Evolutionary conservation across 306 rosid species (phyloP).

Genomic region (Vachellia pachyceras): DNA sequence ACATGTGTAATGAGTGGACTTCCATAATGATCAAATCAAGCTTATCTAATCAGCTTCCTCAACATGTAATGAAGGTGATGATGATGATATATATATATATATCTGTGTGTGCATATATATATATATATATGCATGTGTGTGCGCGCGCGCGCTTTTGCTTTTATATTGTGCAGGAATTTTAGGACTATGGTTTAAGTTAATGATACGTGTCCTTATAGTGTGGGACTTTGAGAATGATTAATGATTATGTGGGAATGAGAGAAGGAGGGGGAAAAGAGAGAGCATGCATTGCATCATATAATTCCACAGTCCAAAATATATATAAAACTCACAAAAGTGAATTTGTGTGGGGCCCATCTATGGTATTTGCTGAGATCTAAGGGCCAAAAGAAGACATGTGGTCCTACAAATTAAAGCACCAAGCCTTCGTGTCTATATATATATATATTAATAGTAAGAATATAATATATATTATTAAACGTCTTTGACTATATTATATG

Average conservation of each 20-base stretch:
- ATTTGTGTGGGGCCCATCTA: slow-evolving; percentile 56
- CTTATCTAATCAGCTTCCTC: slow-evolving; percentile 51
- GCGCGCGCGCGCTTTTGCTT: slow-evolving; percentile 59
- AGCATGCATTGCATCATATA: slow-evolving; percentile 17
- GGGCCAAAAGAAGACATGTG: slow-evolving; percentile 40
- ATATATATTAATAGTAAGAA: background rate
- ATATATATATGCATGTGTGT: background rate
- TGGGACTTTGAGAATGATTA: slow-evolving; percentile 73
- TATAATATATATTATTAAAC: slow-evolving; percentile 12
- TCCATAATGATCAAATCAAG: slow-evolving; percentile 54
- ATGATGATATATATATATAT: background rate
- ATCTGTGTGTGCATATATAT: background rate
- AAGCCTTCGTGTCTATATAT: slow-evolving; percentile 25
- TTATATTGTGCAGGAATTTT: slow-evolving; percentile 51
- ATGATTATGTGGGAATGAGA: slow-evolving; percentile 67
- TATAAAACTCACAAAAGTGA: background rate
- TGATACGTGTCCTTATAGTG: slow-evolving; percentile 51
- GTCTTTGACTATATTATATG: slow-evolving; percentile 44
- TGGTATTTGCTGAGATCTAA: slow-evolving; percentile 59
- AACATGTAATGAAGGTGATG: slow-evolving; percentile 22
- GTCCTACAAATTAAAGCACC: slow-evolving; percentile 47
- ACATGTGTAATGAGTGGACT: slow-evolving; percentile 51
- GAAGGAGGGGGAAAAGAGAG: slow-evolving; percentile 36
- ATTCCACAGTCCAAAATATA: slow-evolving; percentile 45
- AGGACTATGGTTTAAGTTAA: slow-evolving; percentile 40